Base-by-base conservation (phyloP, 1,284 basidiomycete genomes). In the Xerocomus nothofagi region DNA sequence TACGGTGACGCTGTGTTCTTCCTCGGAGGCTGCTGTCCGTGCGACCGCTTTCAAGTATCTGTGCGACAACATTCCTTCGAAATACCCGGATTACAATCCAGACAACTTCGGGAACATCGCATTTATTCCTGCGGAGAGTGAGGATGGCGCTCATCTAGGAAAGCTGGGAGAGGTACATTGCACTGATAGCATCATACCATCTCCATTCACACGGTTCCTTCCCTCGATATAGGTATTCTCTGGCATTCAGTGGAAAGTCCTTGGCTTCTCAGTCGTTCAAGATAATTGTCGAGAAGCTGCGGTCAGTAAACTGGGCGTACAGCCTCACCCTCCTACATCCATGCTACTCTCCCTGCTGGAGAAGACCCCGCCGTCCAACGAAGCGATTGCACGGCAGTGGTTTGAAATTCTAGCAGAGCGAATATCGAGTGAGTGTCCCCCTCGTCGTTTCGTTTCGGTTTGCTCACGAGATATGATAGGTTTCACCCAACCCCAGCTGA, bases 391-490 rank as follows among this genome's bases (percentile, higher is more conserved):
- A 0, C 73, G 73, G 29, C 71, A 73, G 49, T 84, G 91, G 73
- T 99, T 97, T 61, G 80, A 82, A 50, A 82, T 90, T 32, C 74
- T 98, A 27, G 83, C 92, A 0, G 77, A 80, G 17, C 81, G 82
- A 12, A 75, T 93, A n/a, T 75, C 84, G 55, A 82, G 89, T 86
- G 55, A 33, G 73, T 1, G 11, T 43, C 3, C 33, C 14, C 10
- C 23, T 47, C n/a, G 4, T n/a, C 9, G n/a, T 17, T n/a, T 21
- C 9, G 5, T 9, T 39, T 36, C 18, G 4, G n/a, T 44, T 24
- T 6, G 40, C 33, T 30, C 7, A 53, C 6, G 50, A 42, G 2
- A 30, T 44, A 4, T 29, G 10, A 31, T 31, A 67, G 66, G 41
- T 40, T 61, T 67, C 49, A 57, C 47, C 21, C 62, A 55, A 39